These are phyloP conservation scores for Amphicarpaea edgeworthii DNA, from an alignment of 306 rosid species.

Conservation along the genomic window DNA sequence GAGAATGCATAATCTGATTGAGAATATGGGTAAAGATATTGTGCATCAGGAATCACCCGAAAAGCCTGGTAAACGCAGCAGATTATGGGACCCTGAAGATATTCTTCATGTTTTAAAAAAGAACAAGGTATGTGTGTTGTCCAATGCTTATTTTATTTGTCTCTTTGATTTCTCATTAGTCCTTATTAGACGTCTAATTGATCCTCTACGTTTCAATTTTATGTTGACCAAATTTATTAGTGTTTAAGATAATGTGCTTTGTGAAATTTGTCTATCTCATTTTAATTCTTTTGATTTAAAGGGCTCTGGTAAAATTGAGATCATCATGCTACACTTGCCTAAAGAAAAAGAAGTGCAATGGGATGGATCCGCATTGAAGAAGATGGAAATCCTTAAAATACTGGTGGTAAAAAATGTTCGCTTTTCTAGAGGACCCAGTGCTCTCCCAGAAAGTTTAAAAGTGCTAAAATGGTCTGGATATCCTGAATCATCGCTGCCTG, in stretches of 20 bases:
- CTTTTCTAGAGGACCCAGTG: not conserved
- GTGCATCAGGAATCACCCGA: not conserved
- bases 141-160: not conserved
- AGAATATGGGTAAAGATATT: constrained; percentile 9
- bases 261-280: too few relatives aligned
- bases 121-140: constrained; percentile 17
- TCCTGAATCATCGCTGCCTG: not conserved
- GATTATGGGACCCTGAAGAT: not conserved
- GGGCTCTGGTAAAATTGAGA: not conserved
- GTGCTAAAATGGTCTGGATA: not conserved
- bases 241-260: not conserved
- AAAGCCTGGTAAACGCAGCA: not conserved
- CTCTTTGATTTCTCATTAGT: not conserved
- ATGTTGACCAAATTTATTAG: not conserved
- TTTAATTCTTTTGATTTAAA: not conserved
- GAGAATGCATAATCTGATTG: constrained; percentile 3
- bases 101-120: constrained; percentile 11
- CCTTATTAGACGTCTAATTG: too few relatives aligned
- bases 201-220: not conserved
- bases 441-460: constrained; percentile 11
- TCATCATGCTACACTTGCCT: not conserved
- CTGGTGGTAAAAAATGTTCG: not conserved
- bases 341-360: constrained; percentile 2
- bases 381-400: constrained; percentile 8
- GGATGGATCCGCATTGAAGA: not conserved